Percentiles rank a stretch among this genome's conserved stretches.
Conservation (phyloP, 331 rosid genomes). For the Pyracantha coccinea region DNA sequence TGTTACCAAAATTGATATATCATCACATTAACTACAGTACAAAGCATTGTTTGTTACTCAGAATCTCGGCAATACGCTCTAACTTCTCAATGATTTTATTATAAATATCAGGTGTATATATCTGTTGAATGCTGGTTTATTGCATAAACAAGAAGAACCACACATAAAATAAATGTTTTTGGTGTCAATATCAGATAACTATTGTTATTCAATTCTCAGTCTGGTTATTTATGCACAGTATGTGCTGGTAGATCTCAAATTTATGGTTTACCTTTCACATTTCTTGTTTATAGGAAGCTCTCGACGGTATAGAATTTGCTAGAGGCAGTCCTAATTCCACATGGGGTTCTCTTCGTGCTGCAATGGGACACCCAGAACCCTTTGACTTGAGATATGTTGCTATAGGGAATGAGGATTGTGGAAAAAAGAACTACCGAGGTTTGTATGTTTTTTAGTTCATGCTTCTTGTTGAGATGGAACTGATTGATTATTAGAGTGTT, state of each 20-base stretch:
- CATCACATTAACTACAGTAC: neutral
- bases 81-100: neutral
- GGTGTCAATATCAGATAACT: neutral
- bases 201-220: neutral
- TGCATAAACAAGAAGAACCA: neutral
- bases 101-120: neutral
- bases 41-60: neutral
- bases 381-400: conserved; percentile 77
- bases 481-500: neutral
- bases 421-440: conserved; percentile 50
- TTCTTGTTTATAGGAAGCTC: conserved; percentile 63
- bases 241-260: neutral
- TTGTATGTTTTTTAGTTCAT: neutral
- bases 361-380: conserved; percentile 81
- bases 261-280: neutral
- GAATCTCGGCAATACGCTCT: neutral
- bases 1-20: neutral
- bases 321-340: conserved; percentile 47
- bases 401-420: conserved; percentile 79
- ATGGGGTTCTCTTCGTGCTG: conserved; percentile 82
- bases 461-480: neutral
- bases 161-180: neutral
- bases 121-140: neutral
- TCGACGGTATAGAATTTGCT: conserved; percentile 55
- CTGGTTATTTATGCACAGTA: neutral